Base-by-base conservation (phyloP, 2,329 filamentous ascomycete species). In the Ophidiomyces ophidiicola region DNA sequence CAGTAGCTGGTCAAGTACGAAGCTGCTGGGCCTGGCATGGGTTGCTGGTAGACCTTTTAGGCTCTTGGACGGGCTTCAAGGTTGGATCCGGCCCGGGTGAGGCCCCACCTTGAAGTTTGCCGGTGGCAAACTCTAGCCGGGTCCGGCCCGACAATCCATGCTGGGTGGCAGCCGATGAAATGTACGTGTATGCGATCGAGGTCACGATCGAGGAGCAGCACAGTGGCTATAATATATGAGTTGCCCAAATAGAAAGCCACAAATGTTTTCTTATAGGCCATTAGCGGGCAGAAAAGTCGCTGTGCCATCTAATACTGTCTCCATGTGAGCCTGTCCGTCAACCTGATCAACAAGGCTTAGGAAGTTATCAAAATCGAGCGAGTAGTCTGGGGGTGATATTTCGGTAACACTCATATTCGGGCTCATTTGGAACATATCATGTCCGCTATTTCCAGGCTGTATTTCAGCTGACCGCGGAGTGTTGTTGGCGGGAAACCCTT, bases 331-430 rank as follows among this genome's bases (percentile, higher is more conserved):
- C 4, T 17, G 10, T 11, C 32, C n/a, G 15, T 41, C 37, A 14
- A 20, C 32, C 33, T 41, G 39, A 17, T 25, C 28, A 18, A 41
- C 25, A 17, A 36, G 19, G 12, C 25, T 36, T 7, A 41, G 20
- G 18, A 41, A 41, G 25, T 35, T 36, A 36, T 41, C 39, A 23
- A 41, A 41, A 24, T 41, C 39, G 3, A 41, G 28, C 12, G 39
- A 41, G 10, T 41, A 41, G 36, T 41, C 39, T 21, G 39, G 39
- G n/a, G 39, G 39, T 6, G 39, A 41, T 7, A 41, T 41, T 17
- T 35, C 32, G 7, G 32, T 36, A 6, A 26, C 24, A 28, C 6
- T 26, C 29, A 39, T 14, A 8, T 17, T 17, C 19, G 37, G 37
- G 23, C 37, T 39, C 26, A 24, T 31, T 6, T 39, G 29, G 6